Percentiles rank a stretch among this genome's conserved stretches.
Evolutionary conservation across 768 basidiomycete genomes (phyloP).

Genomic region (Rhizopogon vinicolor): DNA sequence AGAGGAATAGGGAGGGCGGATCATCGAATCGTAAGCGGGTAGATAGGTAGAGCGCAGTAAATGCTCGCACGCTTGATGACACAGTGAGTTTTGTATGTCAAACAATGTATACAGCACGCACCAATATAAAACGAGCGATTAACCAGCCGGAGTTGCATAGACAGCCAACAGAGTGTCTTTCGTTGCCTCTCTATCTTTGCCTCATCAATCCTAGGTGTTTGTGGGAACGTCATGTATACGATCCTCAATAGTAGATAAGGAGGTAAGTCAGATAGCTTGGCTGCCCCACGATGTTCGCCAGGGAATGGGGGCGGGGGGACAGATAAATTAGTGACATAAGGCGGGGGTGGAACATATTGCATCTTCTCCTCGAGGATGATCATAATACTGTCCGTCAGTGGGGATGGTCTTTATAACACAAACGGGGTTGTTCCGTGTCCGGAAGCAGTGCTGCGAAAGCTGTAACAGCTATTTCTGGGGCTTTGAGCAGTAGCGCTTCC

Average conservation of each 20-base stretch:
- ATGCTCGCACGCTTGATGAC: constrained; percentile 64
- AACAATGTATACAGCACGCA: constrained; percentile 19
- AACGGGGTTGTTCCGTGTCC: constrained; percentile 1
- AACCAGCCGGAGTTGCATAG: constrained; percentile 57
- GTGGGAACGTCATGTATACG: constrained; percentile 62
- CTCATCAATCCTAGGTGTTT: constrained; percentile 33
- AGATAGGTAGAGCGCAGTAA: constrained; percentile 75
- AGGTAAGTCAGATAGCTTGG: constrained; percentile 38
- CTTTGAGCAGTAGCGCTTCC: too few species aligned
- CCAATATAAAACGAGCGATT: constrained; percentile 66
- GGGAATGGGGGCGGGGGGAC: constrained; percentile 33
- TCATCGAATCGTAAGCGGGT: constrained; percentile 54
- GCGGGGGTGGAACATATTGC: constrained; percentile 30
- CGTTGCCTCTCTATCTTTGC: constrained; percentile 49
- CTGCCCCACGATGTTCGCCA: constrained; percentile 3
- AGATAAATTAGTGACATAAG: constrained; percentile 25
- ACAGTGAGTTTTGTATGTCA: neutral
- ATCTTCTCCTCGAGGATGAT: constrained; percentile 40
- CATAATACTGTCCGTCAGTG: constrained; percentile 21
- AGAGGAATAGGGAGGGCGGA: constrained; percentile 67
- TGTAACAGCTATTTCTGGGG: neutral
- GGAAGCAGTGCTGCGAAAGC: neutral
- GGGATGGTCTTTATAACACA: neutral
- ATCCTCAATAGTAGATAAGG: constrained; percentile 65
- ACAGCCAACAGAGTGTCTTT: constrained; percentile 69